These are phyloP conservation scores for Phalaenopsis aphrodite DNA, from an alignment of 106 monocot species.

Conservation along the genomic window DNA sequence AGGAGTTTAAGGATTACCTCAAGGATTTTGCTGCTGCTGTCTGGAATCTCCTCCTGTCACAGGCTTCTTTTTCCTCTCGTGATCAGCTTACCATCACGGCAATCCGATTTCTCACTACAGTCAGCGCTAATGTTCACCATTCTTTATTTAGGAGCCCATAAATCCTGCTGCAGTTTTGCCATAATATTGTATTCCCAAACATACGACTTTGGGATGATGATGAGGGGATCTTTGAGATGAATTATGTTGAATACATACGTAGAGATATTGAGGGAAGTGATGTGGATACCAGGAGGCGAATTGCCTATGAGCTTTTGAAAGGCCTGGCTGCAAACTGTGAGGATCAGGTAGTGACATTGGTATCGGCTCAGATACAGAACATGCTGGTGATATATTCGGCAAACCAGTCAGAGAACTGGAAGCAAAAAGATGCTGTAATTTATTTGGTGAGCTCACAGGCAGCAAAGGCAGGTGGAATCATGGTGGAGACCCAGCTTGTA, in stretches of 20 bases:
- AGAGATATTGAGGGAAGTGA: conserved; percentile 98
- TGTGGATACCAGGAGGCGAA: conserved; percentile 70
- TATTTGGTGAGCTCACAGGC: conserved; percentile 75
- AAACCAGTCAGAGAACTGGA: conserved; percentile 80
- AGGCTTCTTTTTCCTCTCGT: conserved; percentile 32
- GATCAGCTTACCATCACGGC: conserved; percentile 75
- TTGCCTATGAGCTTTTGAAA: conserved; percentile 81
- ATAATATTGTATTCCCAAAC: conserved; percentile 84
- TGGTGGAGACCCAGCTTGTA: conserved; percentile 34
- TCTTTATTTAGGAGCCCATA: conserved; percentile 53
- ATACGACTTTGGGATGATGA: conserved; percentile 72
- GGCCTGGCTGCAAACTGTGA: conserved; percentile 71
- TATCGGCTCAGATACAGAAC: conserved; percentile 56
- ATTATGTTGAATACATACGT: conserved; percentile 78
- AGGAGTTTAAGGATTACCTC: conserved; percentile 84
- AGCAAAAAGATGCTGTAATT: conserved; percentile 85
- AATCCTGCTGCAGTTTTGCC: conserved; percentile 59
- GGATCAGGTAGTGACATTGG: conserved; percentile 68
- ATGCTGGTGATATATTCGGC: conserved; percentile 57
- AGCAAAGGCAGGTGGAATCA: conserved; percentile 37
- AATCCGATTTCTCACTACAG: conserved; percentile 81
- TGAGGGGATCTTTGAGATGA: conserved; percentile 85
- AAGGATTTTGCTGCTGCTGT: conserved; percentile 67
- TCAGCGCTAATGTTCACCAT: conserved; percentile 92
- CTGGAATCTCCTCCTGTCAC: conserved; percentile 53